Percentiles rank a stretch among this genome's conserved stretches.
Conservation (phyloP, 257 asterid genomes). For the Gentiana straminea region DNA sequence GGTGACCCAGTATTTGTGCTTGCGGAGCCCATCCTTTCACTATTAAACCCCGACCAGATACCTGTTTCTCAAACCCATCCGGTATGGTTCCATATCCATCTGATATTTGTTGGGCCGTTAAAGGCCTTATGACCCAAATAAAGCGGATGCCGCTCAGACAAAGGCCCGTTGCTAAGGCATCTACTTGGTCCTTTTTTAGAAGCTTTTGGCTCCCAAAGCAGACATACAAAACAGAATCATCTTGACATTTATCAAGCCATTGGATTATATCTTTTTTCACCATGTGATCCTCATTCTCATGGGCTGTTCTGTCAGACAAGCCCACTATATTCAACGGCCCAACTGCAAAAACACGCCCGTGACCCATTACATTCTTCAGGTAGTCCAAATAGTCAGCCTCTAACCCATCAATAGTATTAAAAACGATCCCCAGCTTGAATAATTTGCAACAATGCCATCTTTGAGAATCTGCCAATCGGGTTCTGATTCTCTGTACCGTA, state of each 20-base stretch:
- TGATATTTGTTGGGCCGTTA: conserved; percentile 33
- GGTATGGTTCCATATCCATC: conserved; percentile 45
- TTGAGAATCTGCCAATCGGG: conserved; percentile 15
- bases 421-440: conserved; percentile 40
- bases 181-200: conserved; percentile 43
- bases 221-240: conserved; percentile 51
- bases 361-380: conserved; percentile 28
- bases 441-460: conserved; percentile 31
- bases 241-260: conserved; percentile 41
- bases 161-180: conserved; percentile 53
- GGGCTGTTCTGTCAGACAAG: conserved; percentile 15
- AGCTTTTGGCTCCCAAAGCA: conserved; percentile 69
- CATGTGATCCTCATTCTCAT: not conserved
- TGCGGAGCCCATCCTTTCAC: conserved; percentile 77
- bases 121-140: conserved; percentile 36
- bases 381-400: conserved; percentile 38
- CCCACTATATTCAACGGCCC: conserved; percentile 45
- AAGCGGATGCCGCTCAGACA: conserved; percentile 48
- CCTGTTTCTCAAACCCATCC: conserved; percentile 40
- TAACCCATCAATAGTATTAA: conserved; percentile 36
- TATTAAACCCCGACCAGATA: conserved; percentile 32
- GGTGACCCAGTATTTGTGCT: conserved; percentile 44
- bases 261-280: conserved; percentile 6
- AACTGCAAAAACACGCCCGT: conserved; percentile 27
- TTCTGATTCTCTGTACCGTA: conserved; percentile 27